Percentiles rank a stretch among this genome's conserved stretches.
Evolutionary conservation across 2,329 filamentous ascomycete genomes (phyloP).

Genomic region (Grosmannia huntii): DNA sequence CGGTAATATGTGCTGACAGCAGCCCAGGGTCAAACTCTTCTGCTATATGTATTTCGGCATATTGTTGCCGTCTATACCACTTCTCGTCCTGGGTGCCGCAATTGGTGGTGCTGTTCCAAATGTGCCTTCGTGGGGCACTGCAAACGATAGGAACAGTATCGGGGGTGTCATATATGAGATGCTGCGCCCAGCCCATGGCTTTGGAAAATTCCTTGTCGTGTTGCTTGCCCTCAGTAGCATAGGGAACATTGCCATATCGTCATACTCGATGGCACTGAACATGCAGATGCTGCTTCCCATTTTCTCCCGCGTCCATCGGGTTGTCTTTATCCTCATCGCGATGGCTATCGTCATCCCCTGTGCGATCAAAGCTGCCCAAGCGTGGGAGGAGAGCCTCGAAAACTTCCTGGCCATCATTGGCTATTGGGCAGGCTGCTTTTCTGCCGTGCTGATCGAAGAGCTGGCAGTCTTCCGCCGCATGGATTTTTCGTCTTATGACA

Average conservation of each 20-base stretch:
- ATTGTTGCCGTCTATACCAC: conserved; percentile 32
- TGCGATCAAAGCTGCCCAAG: conserved; percentile 38
- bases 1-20: conserved; percentile 8
- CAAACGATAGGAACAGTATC: conserved; percentile 27
- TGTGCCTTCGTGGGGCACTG: conserved; percentile 26
- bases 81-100: conserved; percentile 36
- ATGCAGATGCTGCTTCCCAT: conserved; percentile 44
- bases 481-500: conserved; percentile 31
- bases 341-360: conserved; percentile 48
- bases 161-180: conserved; percentile 34
- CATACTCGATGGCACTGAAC: conserved; percentile 25
- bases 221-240: conserved; percentile 30
- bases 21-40: conserved; percentile 25
- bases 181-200: conserved; percentile 30
- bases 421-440: conserved; percentile 45
- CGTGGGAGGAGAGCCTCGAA: conserved; percentile 44
- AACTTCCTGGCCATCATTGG: conserved; percentile 45
- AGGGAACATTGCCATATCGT: conserved; percentile 29
- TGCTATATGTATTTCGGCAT: conserved; percentile 39
- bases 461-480: conserved; percentile 34
- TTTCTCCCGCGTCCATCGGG: conserved; percentile 41
- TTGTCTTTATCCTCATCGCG: conserved; percentile 43
- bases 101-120: conserved; percentile 36
- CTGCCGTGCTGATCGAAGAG: conserved; percentile 35
- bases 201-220: conserved; percentile 34